Base-by-base conservation (phyloP, 495 filamentous ascomycete species). In the Aspergillus sclerotioniger region DNA sequence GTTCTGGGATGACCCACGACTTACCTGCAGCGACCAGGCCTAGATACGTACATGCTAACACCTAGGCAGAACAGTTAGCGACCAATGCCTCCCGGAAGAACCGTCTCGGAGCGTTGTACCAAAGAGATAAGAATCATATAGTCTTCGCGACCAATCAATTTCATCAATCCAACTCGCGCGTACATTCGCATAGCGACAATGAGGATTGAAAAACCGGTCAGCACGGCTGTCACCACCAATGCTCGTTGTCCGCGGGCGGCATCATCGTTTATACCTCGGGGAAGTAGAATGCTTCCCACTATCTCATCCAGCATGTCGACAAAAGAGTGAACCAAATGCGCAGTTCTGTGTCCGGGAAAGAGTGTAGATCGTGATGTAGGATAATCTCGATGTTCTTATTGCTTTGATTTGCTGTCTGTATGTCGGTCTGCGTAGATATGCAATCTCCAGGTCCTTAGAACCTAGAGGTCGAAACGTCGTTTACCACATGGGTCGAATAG, bases 61-160 rank as follows among this genome's bases (percentile, higher is more conserved):
- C 49, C 64, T 66, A 28, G 2, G 17, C 13, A 32, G 13, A 20
- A 44, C 10, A 16, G 13, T 59, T 46, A 57, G 32, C 33, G 5
- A 25, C 57, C 61, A 16, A 29, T 10, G 3, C 43, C 1, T 12
- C 39, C 7, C 8, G 46, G 17, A 0, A 29, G 9, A 8, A n/a
- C 5, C 6, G 25, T 43, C 41, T 25, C 3, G 9, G 6, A 2
- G 51, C 67, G 12, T n/a, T n/a, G n/a, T 59, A 72, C 65, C 62
- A 74, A 28, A 37, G 73, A 67, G 12, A 58, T 35, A 8, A 73
- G 15, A 57, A 76, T 72, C 6, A 64, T 63, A 64, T 67, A 74
- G 53, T 76, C 73, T 55, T 76, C 73, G 28, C 66, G 70, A 19
- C 73, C 73, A 21, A 64, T 71, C 6, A 66, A 47, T 48, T 73